These are phyloP conservation scores for Salvia splendens DNA, from an alignment of 257 asterid genomes.

Conservation along the genomic window DNA sequence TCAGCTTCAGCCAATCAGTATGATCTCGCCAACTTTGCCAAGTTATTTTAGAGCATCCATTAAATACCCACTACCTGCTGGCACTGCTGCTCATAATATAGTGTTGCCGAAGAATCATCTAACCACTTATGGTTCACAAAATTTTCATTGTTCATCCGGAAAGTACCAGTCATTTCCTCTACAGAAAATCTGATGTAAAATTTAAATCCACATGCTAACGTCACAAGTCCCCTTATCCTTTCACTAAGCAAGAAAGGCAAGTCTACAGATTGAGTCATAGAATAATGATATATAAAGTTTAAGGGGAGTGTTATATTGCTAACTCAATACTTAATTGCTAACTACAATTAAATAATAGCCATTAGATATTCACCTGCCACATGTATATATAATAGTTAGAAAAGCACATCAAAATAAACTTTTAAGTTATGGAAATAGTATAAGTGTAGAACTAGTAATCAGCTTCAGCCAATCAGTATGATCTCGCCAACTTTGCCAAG, in stretches of 20 bases:
- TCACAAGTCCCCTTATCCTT: neutral
- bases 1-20: slow-evolving; percentile 26
- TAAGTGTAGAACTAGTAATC: neutral
- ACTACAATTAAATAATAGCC: too few relatives aligned
- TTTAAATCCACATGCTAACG: neutral
- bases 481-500: slow-evolving; percentile 25
- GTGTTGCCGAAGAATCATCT: neutral
- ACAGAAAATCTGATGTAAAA: slow-evolving; percentile 14
- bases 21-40: slow-evolving; percentile 22
- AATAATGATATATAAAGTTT: slow-evolving; percentile 1
- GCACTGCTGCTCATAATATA: slow-evolving; percentile 12
- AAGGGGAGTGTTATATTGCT: too few relatives aligned
- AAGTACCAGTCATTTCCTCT: neutral
- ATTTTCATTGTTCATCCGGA: neutral
- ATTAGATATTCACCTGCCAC: too few relatives aligned
- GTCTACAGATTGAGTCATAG: neutral
- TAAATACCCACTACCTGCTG: slow-evolving; percentile 19
- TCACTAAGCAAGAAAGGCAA: slow-evolving; percentile 19
- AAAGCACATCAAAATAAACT: slow-evolving; percentile 10
- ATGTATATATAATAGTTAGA: slow-evolving; percentile 25
- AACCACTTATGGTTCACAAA: neutral
- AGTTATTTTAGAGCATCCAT: slow-evolving; percentile 16
- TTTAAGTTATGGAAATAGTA: neutral
- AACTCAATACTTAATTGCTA: too few relatives aligned
- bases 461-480: slow-evolving; percentile 24